Evolutionary conservation across 176 grass and related monocot genomes (phyloP).

Genomic region (Thalia dealbata): DNA sequence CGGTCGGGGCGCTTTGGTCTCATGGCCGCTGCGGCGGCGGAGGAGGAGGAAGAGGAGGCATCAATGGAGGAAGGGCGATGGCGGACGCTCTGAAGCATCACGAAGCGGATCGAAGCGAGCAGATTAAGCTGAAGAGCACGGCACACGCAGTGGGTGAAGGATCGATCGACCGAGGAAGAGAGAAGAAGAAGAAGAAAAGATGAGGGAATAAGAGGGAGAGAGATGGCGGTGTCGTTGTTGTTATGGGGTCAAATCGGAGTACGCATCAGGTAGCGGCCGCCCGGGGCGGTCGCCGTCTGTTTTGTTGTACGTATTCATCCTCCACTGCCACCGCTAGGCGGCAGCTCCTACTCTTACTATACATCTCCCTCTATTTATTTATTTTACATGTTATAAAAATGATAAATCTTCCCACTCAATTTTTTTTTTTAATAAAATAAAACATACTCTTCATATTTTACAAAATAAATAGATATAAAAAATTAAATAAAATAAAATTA

Average conservation of each 20-base stretch:
- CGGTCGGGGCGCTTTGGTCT: slow-evolving; percentile 41
- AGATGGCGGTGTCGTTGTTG: neutral
- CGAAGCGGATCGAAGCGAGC: neutral
- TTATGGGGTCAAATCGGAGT: slow-evolving; percentile 4
- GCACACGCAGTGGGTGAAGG: slow-evolving; percentile 10
- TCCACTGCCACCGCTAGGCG: neutral
- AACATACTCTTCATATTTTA: no score
- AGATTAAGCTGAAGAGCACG: neutral
- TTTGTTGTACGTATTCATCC: neutral
- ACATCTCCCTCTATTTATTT: no score
- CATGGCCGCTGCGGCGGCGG: slow-evolving; percentile 20
- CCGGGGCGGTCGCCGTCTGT: neutral
- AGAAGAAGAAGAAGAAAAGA: neutral
- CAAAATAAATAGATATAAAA: no score
- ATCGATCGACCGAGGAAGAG: neutral
- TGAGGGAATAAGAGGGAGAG: neutral
- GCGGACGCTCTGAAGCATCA: slow-evolving; percentile 57
- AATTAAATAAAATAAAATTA: no score
- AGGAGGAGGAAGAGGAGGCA: neutral
- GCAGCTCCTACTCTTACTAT: no score
- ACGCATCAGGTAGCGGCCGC: neutral
- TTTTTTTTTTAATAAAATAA: no score
- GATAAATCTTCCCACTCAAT: no score
- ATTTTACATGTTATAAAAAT: no score
- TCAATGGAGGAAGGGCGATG: slow-evolving; percentile 33